Percentiles rank a stretch among this genome's conserved stretches.
Evolutionary conservation across 2,329 filamentous ascomycete genomes (phyloP).

Genomic region (Niveomyces coronatus): DNA sequence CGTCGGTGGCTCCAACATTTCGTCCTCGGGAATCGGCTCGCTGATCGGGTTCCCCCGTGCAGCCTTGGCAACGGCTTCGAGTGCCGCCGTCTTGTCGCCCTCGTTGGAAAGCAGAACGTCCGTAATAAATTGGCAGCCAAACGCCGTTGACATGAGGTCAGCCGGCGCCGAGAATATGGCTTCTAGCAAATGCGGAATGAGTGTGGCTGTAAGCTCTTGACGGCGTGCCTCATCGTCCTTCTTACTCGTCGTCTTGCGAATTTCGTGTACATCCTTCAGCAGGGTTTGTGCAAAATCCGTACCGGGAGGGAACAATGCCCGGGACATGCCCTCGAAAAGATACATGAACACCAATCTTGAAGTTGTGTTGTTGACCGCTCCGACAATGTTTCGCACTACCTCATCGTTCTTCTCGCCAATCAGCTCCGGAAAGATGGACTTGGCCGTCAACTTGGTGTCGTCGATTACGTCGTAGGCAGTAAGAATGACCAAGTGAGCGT

Average conservation of each 20-base stretch:
- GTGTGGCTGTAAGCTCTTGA: conserved; percentile 61
- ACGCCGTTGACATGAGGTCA: conserved; percentile 62
- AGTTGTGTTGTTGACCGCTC: conserved; percentile 54
- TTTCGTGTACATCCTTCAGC: conserved; percentile 65
- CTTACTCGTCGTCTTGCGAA: conserved; percentile 79
- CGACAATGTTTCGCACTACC: conserved; percentile 53
- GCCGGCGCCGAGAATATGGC: conserved; percentile 59
- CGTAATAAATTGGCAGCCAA: conserved; percentile 77
- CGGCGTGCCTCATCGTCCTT: conserved; percentile 73
- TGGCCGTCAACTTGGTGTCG: conserved; percentile 80
- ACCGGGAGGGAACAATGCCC: conserved; percentile 48
- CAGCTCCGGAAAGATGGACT: conserved; percentile 79
- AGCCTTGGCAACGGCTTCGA: conserved; percentile 57
- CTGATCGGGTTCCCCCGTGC: conserved; percentile 48
- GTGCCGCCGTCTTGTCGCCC: conserved; percentile 66
- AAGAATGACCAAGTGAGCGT: conserved; percentile 74
- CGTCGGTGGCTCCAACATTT: conserved; percentile 25
- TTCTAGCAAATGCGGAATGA: conserved; percentile 66
- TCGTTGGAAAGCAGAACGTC: conserved; percentile 69
- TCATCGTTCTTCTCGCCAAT: conserved; percentile 59
- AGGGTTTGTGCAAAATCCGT: conserved; percentile 59
- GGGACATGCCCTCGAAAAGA: conserved; percentile 61
- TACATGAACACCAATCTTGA: conserved; percentile 65
- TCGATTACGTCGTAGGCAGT: conserved; percentile 86
- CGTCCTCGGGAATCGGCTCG: conserved; percentile 29